Base-by-base conservation (phyloP, 805 yeast species). In the Wickerhamiella kurtzmanii region DNA sequence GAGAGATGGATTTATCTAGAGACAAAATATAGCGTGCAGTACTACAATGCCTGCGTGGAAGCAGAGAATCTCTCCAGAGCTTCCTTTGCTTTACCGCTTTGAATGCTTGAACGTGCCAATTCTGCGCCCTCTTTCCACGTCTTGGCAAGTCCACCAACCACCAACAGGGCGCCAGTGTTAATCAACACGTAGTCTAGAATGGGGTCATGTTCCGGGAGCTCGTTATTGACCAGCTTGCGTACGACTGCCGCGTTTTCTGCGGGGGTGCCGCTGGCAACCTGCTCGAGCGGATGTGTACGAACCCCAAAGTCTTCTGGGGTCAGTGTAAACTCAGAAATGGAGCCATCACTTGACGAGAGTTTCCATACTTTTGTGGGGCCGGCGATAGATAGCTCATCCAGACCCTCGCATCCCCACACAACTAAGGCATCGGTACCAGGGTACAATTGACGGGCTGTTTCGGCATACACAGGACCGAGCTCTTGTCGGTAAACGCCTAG, bases 331-430 rank as follows among this genome's bases (percentile, higher is more conserved):
- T 64, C 62, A 32, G 55, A 46, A 43, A 67, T 64, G 13, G 48
- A 35, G 16, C 62, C 65, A 41, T 61, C 54, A 17, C 38, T 36
- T 57, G 35, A 71, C 66, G 44, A 68, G 69, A 81, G 74, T 45
- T 72, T 68, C 99, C 99, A 92, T 50, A 80, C 76, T 48, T 76
- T 75, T 2, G 96, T 81, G 46, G 68, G 64, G 0, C 96, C 97
- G 25, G 80, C 76, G 2, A 96, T 96, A 1, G 96, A 81, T 35
- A 92, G 82, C 66, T 92, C 98, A 60, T 92, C 99, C 25, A 92
- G 68, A 0, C 96, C 95, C 43, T 83, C 76, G 45, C 79, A 79
- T 11, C 99, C 99, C 77, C 83, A 89, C 17, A 92, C 99, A 18
- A 92, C 82, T 76, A 88, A 75, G 1, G 94, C 83, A 4, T 48